Base-by-base conservation (phyloP, 768 basidiomycete species). In the Mycena galopus region DNA sequence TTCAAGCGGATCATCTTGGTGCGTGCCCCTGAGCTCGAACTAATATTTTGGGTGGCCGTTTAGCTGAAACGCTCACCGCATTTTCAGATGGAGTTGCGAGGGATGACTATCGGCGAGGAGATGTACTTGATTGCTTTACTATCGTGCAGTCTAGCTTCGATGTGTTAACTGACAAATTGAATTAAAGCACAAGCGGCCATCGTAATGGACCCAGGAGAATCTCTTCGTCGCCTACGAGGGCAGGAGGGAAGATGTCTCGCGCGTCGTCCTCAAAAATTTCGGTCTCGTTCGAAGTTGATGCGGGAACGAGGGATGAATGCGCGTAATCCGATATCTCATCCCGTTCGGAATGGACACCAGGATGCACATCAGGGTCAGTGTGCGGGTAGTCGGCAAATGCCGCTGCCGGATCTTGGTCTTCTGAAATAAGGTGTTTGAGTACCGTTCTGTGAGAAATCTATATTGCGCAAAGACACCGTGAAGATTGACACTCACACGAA, bases 91-190 rank as follows among this genome's bases (percentile, higher is more conserved):
- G 62, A 70, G 23, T 75, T 81, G 61, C 80, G 83, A 9, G 82
- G 84, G 0, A 71, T 79, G n/a, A 76, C 79, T 4, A 84, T 85
- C 17, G 83, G 84, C 4, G 84, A 85, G 73, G 84, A 84, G 21
- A 37, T 37, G 35, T 37, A 37, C n/a, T n/a, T n/a, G n/a, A n/a
- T n/a, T n/a, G n/a, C n/a, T n/a, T n/a, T n/a, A n/a, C n/a, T n/a
- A n/a, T n/a, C n/a, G n/a, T n/a, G n/a, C n/a, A n/a, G n/a, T n/a
- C n/a, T n/a, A n/a, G n/a, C n/a, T n/a, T n/a, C n/a, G n/a, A n/a
- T n/a, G n/a, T n/a, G n/a, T n/a, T n/a, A n/a, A n/a, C n/a, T n/a
- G n/a, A n/a, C n/a, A n/a, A n/a, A n/a, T n/a, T n/a, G n/a, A n/a
- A n/a, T n/a, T n/a, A n/a, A n/a, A n/a, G n/a, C n/a, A 50, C 21